Percentiles rank a stretch among this genome's conserved stretches.
phyloP scores from a whole-genome alignment of 2,329 filamentous ascomycete species.

The Aquanectria penicillioides region DNA sequence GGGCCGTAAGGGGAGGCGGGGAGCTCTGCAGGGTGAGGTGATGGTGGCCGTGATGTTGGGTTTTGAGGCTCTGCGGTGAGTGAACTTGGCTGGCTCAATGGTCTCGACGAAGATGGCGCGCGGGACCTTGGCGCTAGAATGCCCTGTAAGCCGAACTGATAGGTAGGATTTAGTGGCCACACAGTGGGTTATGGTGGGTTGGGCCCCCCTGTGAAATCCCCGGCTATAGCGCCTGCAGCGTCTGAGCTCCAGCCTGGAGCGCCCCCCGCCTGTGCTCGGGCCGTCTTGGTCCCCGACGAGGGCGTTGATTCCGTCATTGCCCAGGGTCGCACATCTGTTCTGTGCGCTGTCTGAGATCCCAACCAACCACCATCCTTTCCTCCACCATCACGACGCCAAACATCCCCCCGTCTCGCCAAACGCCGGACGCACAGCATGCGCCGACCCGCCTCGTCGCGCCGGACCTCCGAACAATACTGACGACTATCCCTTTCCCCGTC shows the following conservation, averaged over 20 bases:
- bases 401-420: not conserved
- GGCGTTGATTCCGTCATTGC: conserved; percentile 41
- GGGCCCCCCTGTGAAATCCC: too few species aligned
- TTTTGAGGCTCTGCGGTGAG: not conserved
- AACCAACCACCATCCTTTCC: not conserved
- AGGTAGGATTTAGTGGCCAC: too few species aligned
- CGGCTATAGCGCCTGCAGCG: not conserved
- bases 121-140: not conserved
- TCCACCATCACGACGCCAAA: not conserved
- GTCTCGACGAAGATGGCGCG: not conserved
- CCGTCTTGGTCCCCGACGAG: conserved; percentile 41
- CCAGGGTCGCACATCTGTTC: conserved; percentile 11
- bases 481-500: conserved; percentile 21
- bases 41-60: not conserved
- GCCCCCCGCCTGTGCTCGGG: conserved; percentile 28
- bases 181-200: too few species aligned
- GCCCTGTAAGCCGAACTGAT: not conserved
- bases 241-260: not conserved
- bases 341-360: not conserved
- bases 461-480: conserved; percentile 32
- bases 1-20: not conserved
- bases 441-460: conserved; percentile 24
- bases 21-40: not conserved
- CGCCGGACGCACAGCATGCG: conserved; percentile 35
- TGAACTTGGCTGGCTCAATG: not conserved